phyloP scores from a whole-genome alignment of 352 stramenopile species.

The Plasmopara muralis region DNA sequence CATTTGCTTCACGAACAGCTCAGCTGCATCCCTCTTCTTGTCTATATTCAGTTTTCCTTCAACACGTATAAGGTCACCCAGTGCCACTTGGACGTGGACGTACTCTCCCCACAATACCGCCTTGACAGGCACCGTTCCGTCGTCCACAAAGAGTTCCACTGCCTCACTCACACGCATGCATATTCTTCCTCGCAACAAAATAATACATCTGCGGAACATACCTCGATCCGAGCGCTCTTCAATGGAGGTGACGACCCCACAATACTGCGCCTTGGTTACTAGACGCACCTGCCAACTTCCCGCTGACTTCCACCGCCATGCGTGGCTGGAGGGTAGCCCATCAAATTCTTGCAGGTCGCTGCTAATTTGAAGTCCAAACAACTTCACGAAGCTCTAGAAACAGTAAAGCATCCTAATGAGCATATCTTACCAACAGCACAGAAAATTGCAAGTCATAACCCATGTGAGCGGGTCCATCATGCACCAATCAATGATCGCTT shows the following conservation, averaged over 20 bases:
- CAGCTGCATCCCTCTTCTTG: constrained; percentile 30
- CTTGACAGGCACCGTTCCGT: constrained; percentile 59
- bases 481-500: too few relatives aligned
- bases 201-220: constrained; percentile 9
- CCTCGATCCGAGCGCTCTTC: constrained; percentile 46
- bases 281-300: constrained; percentile 26
- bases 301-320: constrained; percentile 29
- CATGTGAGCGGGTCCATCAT: too few relatives aligned
- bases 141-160: constrained; percentile 74
- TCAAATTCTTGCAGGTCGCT: constrained; percentile 38
- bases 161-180: neutral
- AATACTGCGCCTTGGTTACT: constrained; percentile 63
- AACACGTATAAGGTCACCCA: constrained; percentile 70
- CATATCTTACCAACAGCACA: neutral
- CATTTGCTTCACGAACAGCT: constrained; percentile 9
- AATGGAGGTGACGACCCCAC: constrained; percentile 54
- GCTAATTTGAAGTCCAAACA: constrained; percentile 43
- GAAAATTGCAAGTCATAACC: too few relatives aligned
- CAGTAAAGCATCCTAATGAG: neutral
- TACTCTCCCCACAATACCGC: constrained; percentile 40
- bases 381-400: constrained; percentile 56
- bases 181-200: neutral
- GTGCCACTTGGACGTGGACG: constrained; percentile 4
- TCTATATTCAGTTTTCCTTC: constrained; percentile 69
- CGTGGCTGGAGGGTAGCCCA: constrained; percentile 48